These are phyloP conservation scores for Malus hybrid DNA, from an alignment of 331 rosid genomes.

Conservation along the genomic window DNA sequence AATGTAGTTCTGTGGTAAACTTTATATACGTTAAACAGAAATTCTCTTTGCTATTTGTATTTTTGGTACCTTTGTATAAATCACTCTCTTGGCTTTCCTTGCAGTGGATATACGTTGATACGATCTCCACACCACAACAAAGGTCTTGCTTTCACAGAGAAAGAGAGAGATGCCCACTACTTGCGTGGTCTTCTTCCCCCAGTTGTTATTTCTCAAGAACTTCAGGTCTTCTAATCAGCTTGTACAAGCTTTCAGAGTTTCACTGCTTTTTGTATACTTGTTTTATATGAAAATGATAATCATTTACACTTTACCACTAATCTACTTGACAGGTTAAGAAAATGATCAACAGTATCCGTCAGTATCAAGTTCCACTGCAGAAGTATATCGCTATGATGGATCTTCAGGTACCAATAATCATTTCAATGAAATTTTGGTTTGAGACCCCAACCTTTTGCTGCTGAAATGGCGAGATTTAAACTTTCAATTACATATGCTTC, in stretches of 20 bases:
- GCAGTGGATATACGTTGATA: constrained; percentile 80
- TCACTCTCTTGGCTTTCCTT: constrained; percentile 1
- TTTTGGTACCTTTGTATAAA: not conserved
- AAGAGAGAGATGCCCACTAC: constrained; percentile 94
- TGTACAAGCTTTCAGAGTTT: not conserved
- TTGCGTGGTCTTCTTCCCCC: constrained; percentile 99
- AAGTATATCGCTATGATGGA: constrained; percentile 94
- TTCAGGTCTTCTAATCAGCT: constrained; percentile 54
- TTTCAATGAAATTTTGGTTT: not conserved
- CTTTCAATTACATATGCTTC: not conserved
- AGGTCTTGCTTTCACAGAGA: constrained; percentile 86
- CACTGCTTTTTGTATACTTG: not conserved
- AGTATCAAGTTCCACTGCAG: constrained; percentile 80
- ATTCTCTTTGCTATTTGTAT: not conserved
- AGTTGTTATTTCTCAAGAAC: constrained; percentile 53
- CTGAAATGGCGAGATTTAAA: not conserved
- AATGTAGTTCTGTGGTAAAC: not conserved
- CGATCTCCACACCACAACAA: constrained; percentile 91
- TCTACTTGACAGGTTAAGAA: constrained; percentile 62
- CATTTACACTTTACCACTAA: not conserved
- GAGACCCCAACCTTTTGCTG: not conserved
- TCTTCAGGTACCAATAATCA: constrained; percentile 64
- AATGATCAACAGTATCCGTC: constrained; percentile 66
- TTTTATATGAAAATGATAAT: not conserved
- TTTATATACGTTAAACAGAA: not conserved